Evolutionary conservation across 306 rosid species (phyloP), one percentile per base, ranked within the genome.

Genomic region (Pyrus communis): DNA sequence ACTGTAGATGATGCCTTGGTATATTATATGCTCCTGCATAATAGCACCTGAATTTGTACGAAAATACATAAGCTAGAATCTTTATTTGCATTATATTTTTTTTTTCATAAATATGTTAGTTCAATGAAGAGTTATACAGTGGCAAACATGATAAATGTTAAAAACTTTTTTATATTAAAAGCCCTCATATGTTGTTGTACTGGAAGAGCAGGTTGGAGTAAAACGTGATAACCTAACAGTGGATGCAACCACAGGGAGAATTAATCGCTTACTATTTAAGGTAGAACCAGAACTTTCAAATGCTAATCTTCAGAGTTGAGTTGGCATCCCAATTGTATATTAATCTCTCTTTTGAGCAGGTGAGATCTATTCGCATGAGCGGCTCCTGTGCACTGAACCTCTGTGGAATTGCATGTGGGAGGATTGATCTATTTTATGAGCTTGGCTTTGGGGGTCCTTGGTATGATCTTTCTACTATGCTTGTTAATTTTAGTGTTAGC

Each of bases 361-460:
- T 96, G 93, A 90, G 99, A 78, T 91, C 98, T 73, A 75, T 96
- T 70, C 87, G 98, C 77, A 91, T 91, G 88, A 78, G 86, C 86
- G 99, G 99, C 80, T 96, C 98, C 3, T 92, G 97, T 77, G 99
- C 99, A 51, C 75, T 96, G 89, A 84, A 91, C 85, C 98, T 96
- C 55, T 96, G 99, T 88, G 99, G 97, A 79, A 69, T 96, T 60
- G 99, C 99, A 58, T 89, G 98, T 73, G 98, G 99, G 85, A 92
- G 99, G 86, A 80, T 96, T 43, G 98, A 96, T 84, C 79, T 88
- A 38, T 92, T 86, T 80, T 96, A 74, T 71, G 92, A 88, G 84
- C 25, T 70, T 9, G 91, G 93, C 81, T 96, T 87, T 60, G 99
- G 99, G 68, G 99, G 98, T 81, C 89, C 97, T 72, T 96, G 99